phyloP scores from a whole-genome alignment of 495 filamentous ascomycete species.

The Penicillium turbatum region DNA sequence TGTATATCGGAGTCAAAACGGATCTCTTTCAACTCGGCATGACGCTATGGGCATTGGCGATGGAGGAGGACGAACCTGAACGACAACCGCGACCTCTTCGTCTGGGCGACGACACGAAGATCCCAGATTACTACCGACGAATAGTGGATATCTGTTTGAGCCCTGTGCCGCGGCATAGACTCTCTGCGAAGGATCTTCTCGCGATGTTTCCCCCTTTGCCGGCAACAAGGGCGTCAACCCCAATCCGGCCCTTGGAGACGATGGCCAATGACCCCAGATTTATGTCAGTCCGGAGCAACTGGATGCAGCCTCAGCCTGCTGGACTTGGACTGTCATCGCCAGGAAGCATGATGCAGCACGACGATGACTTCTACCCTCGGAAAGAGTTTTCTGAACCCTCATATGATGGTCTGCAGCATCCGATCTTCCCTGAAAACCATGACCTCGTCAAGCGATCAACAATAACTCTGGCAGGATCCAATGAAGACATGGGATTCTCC shows the following conservation, averaged over 20 bases:
- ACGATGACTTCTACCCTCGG: neutral
- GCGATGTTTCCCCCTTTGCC: conserved; percentile 40
- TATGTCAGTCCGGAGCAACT: conserved; percentile 9
- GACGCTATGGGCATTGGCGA: conserved; percentile 92
- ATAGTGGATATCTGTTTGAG: conserved; percentile 57
- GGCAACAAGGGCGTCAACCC: neutral
- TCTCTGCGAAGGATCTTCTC: conserved; percentile 56
- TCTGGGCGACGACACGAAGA: conserved; percentile 38
- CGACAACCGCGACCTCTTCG: conserved; percentile 66
- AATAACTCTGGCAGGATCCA: conserved; percentile 23
- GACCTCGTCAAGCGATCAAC: conserved; percentile 23
- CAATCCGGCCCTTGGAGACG: neutral
- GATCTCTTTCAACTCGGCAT: conserved; percentile 95
- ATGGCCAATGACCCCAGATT: neutral
- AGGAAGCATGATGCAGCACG: neutral
- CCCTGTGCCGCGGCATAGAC: conserved; percentile 49
- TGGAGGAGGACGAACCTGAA: conserved; percentile 86
- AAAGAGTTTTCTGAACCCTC: conserved; percentile 6
- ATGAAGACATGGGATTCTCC: conserved; percentile 13
- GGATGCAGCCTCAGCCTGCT: conserved; percentile 1
- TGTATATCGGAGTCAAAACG: conserved; percentile 98
- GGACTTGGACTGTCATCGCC: neutral
- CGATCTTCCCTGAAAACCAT: conserved; percentile 9
- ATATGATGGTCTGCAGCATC: conserved; percentile 6
- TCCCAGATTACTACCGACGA: conserved; percentile 57